Evolutionary conservation across 352 stramenopile genomes (phyloP).

Genomic region (Phytophthora hybrid): DNA sequence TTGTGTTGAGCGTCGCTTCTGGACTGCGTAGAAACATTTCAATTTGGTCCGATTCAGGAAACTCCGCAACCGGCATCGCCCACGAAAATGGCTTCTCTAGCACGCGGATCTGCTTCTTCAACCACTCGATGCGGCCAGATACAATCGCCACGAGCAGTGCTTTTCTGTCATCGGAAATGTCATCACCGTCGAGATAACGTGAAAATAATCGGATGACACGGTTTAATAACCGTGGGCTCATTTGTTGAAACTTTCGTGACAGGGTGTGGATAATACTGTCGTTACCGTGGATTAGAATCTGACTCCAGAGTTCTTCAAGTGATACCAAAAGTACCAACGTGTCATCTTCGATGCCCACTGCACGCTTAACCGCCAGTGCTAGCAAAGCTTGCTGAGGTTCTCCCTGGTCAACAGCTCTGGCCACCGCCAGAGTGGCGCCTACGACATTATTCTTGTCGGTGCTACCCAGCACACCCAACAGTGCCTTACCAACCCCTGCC

Average conservation of each 20-base stretch:
- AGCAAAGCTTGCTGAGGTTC: background rate
- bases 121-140: conserved; percentile 14
- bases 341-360: background rate
- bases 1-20: background rate
- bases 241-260: background rate
- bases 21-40: conserved; percentile 22
- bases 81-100: conserved; percentile 30
- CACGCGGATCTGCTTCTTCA: conserved; percentile 13
- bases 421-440: background rate
- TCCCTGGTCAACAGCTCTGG: background rate
- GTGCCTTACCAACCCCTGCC: conserved; percentile 15
- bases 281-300: background rate
- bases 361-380: background rate
- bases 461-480: background rate
- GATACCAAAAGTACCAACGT: background rate
- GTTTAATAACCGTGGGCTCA: background rate
- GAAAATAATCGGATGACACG: background rate
- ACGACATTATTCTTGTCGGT: background rate
- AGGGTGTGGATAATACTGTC: background rate
- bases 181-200: background rate
- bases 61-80: conserved; percentile 21
- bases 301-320: background rate
- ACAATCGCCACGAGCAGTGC: background rate
- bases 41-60: conserved; percentile 5
- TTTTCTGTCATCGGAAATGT: background rate